These are phyloP conservation scores for Mortierella hygrophila DNA, from an alignment of 192 early-diverging fungal genomes.

Conservation along the genomic window DNA sequence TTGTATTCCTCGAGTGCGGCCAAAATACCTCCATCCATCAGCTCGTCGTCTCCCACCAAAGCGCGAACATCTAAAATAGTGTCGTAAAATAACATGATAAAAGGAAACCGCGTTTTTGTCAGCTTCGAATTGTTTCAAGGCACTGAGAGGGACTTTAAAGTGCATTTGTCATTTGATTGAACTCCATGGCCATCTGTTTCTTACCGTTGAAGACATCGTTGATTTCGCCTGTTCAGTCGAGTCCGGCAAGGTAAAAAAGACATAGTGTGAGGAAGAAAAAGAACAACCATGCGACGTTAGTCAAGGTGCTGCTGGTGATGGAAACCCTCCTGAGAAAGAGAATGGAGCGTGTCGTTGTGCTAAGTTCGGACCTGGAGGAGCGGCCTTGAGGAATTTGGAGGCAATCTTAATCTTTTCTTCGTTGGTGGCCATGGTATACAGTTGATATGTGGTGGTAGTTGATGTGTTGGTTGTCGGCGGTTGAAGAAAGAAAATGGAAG, in stretches of 20 bases:
- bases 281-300: neutral
- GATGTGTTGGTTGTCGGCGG: neutral
- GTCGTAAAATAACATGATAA: constrained; percentile 1
- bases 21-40: constrained; percentile 76
- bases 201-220: constrained; percentile 97
- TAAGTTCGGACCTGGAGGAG: constrained; percentile 84
- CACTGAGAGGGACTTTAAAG: too few relatives aligned
- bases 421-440: constrained; percentile 46
- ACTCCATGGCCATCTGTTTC: neutral
- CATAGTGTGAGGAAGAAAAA: neutral
- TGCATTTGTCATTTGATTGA: neutral
- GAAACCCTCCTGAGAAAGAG: neutral
- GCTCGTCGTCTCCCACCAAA: constrained; percentile 84
- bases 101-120: neutral
- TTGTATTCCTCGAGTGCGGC: constrained; percentile 85
- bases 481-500: neutral
- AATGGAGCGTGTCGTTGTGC: neutral
- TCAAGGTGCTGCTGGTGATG: neutral
- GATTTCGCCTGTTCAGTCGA: constrained; percentile 69
- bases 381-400: constrained; percentile 80
- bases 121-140: neutral
- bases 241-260: neutral
- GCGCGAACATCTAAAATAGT: constrained; percentile 83
- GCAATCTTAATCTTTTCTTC: constrained; percentile 84
- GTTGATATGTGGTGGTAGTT: neutral